Base-by-base conservation (phyloP, 1,139 yeast species). In the Geotrichum restrictum region DNA sequence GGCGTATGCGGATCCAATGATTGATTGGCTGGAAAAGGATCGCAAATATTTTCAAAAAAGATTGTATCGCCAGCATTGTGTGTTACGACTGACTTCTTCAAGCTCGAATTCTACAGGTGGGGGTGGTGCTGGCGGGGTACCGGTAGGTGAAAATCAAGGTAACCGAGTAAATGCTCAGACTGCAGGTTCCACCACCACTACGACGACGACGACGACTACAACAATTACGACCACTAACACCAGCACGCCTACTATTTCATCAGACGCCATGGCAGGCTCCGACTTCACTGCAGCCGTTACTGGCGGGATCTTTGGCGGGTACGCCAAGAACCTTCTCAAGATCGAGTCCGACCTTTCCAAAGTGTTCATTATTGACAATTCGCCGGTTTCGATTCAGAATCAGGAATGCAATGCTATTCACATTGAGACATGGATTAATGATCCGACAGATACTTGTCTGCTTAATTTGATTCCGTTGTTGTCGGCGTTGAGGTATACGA, bases 361-460 rank as follows among this genome's bases (percentile, higher is more conserved):
- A 62, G 81, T 88, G 33, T 74, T 91, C 55, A 85, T 93, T 45
- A 77, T 93, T 52, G 98, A 93, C 70, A 93, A 93, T 69, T 88
- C 96, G 4, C 98, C 98, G 1, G 77, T 88, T 10, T 85, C 95
- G 64, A 93, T 87, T 67, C 84, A 89, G 13, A 71, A 81, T 66
- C 93, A 93, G 65, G 88, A 83, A 58, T 82, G 83, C 61, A 93
- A 93, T 66, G 98, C 96, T 0, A 83, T 93, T 36, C 82, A 85
- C 71, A 88, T 93, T 16, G 97, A 91, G 69, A 98, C 98, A 43
- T 93, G 98, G 98, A 88, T 93, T 58, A 88, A 88, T 64, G 98
- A 93, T 69, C 95, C 95, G 21, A 80, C 84, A 43, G 98, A 93
- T 66, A 76, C 84, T 22, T 95, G 88, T 62, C 73, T 93, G 54